Evolutionary conservation across 768 basidiomycete species (phyloP), one percentile per base, ranked within the genome.

Genomic region (Cystoderma amianthinum): DNA sequence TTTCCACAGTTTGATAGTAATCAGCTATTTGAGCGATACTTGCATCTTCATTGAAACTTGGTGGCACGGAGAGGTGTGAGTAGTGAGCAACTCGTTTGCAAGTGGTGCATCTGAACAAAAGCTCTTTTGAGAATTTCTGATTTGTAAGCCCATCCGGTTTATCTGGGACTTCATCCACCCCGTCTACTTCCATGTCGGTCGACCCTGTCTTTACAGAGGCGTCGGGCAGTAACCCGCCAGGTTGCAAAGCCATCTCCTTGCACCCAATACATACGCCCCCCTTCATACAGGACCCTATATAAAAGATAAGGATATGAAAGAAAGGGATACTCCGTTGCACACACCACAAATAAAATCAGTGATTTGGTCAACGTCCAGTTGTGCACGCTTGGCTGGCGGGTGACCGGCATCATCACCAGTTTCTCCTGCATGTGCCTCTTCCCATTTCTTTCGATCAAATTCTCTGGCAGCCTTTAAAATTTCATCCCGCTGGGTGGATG

Each of bases 81-180:
- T 95, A 95, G 59, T 96, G 93, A 6, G 83, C 76, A 3, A 82
- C 67, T 35, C 91, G 80, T 52, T 84, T 87, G 69, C 93, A 96
- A 15, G 82, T 73, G 38, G 80, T 57, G 60, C 93, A 96, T 18
- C 93, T 74, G 59, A 90, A 95, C 23, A 91, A 64, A 7, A 90
- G 68, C 48, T 80, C 71, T 10, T 55, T 51, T 15, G 53, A 40
- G n/a, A n/a, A 55, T 6, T 9, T 42, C 41, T 16, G 34, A 19
- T 19, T 36, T 7, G 34, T 19, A 9, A 7, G 25, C 25, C n/a
- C 21, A 5, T 20, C 10, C 13, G 21, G 18, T 5, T 24, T 30
- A 15, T 7, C 7, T n/a, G 18, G n/a, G 16, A 16, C 7, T 36
- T 36, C 16, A 36, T 28, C 2, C 11, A 47, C 9, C 41, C 67